Base-by-base conservation (phyloP, 306 rosid species). In the Biancaea sappan region DNA sequence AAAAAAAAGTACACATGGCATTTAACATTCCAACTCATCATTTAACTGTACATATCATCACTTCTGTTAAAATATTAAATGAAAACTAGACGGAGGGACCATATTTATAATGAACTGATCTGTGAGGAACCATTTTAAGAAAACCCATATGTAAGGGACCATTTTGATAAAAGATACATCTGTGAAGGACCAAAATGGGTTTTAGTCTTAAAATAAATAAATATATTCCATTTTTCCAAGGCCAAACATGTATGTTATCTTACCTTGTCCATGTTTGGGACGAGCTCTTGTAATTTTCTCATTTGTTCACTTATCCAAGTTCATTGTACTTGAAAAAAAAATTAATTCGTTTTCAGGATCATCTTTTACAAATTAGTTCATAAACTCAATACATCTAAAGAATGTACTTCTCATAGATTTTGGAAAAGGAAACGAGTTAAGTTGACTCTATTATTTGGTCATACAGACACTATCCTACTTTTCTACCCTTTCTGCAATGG, bases 251-350 rank as follows among this genome's bases (percentile, higher is more conserved):
- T 24, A 15, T n/a, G 10, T 74, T 22, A 26, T 37, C 80, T 34
- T 22, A 94, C 99, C 97, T 94, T 94, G 73, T 94, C 97, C 91
- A 90, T 92, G 87, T 90, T 92, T 28, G 99, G 99, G 62, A 91
- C 96, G 65, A 94, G 95, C 58, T 92, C 96, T 84, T 94, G 97
- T 61, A 94, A 82, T 80, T 89, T 91, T 77, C 94, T 82, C 86
- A 94, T 94, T 25, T 97, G 87, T 66, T 94, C 99, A 38, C 99
- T 94, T 22, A 94, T 94, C 51, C 99, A 83, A 25, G 93, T 91
- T 87, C 99, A 86, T 87, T 97, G 86, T 32, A 87, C 93, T 97
- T 93, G 81, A 60, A 76, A 46, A n/a, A n/a, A 71, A 6, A 32
- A 28, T 26, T 59, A 11, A 34, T 26, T 26, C 31, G 38, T 0